These are phyloP conservation scores for Meredithiella fracta DNA, from an alignment of 2,329 filamentous ascomycete species.

Conservation along the genomic window DNA sequence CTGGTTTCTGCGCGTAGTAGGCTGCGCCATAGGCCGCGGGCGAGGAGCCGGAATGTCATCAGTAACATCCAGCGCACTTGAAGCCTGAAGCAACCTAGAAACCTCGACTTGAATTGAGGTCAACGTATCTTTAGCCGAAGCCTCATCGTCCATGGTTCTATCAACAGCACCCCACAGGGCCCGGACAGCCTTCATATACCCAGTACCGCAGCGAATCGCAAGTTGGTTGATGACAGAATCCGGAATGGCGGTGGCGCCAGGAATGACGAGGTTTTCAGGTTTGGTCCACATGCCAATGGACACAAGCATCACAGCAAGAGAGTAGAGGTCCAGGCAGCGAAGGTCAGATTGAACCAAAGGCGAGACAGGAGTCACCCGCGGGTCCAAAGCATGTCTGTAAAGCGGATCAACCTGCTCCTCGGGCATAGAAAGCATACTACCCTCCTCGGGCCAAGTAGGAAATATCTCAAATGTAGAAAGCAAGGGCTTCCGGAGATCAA, in stretches of 20 bases:
- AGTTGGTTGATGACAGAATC: slow-evolving; percentile 44
- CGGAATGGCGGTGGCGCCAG: slow-evolving; percentile 20
- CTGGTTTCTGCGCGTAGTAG: neutral
- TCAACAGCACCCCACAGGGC: slow-evolving; percentile 57
- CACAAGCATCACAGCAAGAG: slow-evolving; percentile 54
- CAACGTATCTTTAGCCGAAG: slow-evolving; percentile 33
- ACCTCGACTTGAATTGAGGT: slow-evolving; percentile 34
- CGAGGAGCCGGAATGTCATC: slow-evolving; percentile 24
- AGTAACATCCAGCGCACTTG: slow-evolving; percentile 21
- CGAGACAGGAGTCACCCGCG: slow-evolving; percentile 32
- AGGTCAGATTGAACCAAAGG: slow-evolving; percentile 35
- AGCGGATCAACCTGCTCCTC: slow-evolving; percentile 24
- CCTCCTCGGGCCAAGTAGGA: slow-evolving; percentile 21
- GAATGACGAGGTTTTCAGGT: slow-evolving; percentile 36
- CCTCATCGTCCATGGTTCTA: slow-evolving; percentile 33
- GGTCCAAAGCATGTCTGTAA: slow-evolving; percentile 52
- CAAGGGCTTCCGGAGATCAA: slow-evolving; percentile 51
- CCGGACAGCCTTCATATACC: slow-evolving; percentile 61
- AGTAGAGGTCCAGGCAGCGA: slow-evolving; percentile 52
- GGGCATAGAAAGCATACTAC: slow-evolving; percentile 20
- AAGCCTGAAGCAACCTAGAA: slow-evolving; percentile 44
- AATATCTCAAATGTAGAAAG: slow-evolving; percentile 64
- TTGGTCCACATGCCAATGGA: slow-evolving; percentile 64
- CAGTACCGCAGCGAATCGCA: slow-evolving; percentile 51
- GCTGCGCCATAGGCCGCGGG: slow-evolving; percentile 22